Percentiles rank a stretch among this genome's conserved stretches.
These are phyloP conservation scores for Aphanomyces astaci DNA, from an alignment of 352 stramenopile genomes.

Conservation along the genomic window DNA sequence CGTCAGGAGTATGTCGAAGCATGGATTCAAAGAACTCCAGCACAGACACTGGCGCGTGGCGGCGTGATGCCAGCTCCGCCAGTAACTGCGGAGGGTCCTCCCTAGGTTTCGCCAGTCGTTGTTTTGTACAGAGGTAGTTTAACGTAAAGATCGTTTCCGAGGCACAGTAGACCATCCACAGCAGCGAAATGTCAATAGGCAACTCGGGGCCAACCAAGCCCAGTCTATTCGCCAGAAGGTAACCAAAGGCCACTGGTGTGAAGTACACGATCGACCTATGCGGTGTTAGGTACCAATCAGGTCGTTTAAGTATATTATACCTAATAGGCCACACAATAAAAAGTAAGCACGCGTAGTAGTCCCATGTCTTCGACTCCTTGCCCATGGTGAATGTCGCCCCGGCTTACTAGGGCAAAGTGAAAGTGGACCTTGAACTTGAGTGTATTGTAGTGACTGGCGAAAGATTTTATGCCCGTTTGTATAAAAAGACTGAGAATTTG, in stretches of 20 bases:
- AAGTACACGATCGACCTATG: neutral
- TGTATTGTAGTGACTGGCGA: neutral
- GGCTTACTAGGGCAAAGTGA: too few relatives aligned
- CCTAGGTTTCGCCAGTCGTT: neutral
- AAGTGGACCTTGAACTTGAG: too few relatives aligned
- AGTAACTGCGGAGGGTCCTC: neutral
- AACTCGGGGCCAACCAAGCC: neutral
- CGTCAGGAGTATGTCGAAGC: neutral
- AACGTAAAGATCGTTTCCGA: constrained; percentile 4
- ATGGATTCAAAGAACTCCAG: neutral
- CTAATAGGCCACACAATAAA: neutral
- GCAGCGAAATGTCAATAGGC: neutral
- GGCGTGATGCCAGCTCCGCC: neutral
- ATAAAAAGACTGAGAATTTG: too few relatives aligned
- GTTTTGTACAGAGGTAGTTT: neutral
- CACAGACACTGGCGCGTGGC: neutral
- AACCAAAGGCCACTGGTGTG: neutral
- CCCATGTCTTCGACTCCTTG: neutral
- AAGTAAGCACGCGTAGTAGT: neutral
- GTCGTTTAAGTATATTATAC: neutral
- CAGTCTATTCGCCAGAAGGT: neutral
- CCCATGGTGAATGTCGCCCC: neutral
- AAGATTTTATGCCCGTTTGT: neutral
- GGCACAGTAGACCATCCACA: neutral
- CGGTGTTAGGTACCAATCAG: neutral